Evolutionary conservation across 2,329 filamentous ascomycete genomes (phyloP), one percentile per base, ranked within the genome.

Genomic region (Calonectria multiphialidica): DNA sequence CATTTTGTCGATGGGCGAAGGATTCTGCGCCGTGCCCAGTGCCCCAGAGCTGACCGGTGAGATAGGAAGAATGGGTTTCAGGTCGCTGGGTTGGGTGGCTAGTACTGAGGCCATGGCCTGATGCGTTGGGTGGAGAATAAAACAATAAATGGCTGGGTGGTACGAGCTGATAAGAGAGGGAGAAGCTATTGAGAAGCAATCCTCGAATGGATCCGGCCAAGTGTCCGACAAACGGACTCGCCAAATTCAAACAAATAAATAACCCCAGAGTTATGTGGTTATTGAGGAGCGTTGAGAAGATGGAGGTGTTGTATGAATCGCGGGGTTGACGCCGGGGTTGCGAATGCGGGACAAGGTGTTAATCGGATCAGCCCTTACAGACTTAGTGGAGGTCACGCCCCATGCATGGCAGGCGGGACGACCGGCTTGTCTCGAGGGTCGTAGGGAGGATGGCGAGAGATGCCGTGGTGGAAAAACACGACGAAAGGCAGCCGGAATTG

Each of bases 21-120:
- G 33, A 82, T 83, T 86, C 74, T 87, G 85, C 44, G 80, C 77
- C 65, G 84, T 80, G 50, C 84, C 82, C 86, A 88, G 87, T 75
- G 81, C 81, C 72, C 83, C 80, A 57, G 81, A 81, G 74, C 82
- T 83, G 61, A 83, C 80, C 72, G 83, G 83, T 53, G 85, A 83
- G 64, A 84, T 81, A 71, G 84, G 81, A 55, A 86, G 78, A 53
- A 81, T 78, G 61, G 82, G 78, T 77, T 83, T 84, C 55, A 80
- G 67, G 73, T 76, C 77, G 72, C 74, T 75, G 59, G 75, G 75
- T 61, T 76, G 75, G 33, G 75, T 70, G 50, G 76, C 73, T 73
- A 78, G 70, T 73, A 79, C 63, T 57, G 79, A 80, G 63, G 79
- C 79, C 79, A 80, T 80, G 76, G 68, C 78, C 74, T 74, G 66